A percentile compares a stretch with the other conserved stretches of the same genome.
These are phyloP conservation scores for Solanum hybrid DNA, from an alignment of 305 asterid genomes.

Conservation along the genomic window DNA sequence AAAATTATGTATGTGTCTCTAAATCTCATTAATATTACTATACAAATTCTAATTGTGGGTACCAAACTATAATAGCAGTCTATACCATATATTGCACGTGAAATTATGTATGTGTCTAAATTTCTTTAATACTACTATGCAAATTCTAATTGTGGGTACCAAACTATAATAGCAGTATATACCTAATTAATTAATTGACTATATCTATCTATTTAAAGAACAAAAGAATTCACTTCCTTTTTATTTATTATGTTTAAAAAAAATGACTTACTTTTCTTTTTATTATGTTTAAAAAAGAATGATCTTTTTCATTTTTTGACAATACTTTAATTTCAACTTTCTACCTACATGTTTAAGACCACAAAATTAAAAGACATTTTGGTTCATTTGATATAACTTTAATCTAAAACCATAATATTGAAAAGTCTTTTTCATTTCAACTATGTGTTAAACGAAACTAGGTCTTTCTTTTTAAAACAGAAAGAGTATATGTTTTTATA, in stretches of 20 bases:
- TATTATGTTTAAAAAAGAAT: not conserved
- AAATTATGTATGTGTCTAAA: not conserved
- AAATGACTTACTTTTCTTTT: no score
- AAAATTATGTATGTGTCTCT: not conserved
- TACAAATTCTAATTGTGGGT: not conserved
- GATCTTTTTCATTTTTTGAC: no score
- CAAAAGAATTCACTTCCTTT: no score
- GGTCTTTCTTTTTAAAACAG: no score
- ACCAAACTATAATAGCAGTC: not conserved
- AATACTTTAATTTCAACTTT: not conserved
- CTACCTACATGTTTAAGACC: not conserved
- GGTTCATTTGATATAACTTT: not conserved
- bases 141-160: not conserved
- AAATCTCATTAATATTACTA: not conserved
- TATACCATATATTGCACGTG: not conserved
- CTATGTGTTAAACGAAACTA: no score
- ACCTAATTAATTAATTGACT: no score
- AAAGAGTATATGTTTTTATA: no score
- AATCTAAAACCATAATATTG: no score
- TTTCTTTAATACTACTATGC: not conserved
- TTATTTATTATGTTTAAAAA: no score
- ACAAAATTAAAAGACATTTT: not conserved
- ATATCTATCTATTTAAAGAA: no score
- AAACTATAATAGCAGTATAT: not conserved
- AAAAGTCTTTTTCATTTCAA: no score